Conservation (phyloP, 2,329 filamentous ascomycete genomes). For the Tolypocladium amazonense region DNA sequence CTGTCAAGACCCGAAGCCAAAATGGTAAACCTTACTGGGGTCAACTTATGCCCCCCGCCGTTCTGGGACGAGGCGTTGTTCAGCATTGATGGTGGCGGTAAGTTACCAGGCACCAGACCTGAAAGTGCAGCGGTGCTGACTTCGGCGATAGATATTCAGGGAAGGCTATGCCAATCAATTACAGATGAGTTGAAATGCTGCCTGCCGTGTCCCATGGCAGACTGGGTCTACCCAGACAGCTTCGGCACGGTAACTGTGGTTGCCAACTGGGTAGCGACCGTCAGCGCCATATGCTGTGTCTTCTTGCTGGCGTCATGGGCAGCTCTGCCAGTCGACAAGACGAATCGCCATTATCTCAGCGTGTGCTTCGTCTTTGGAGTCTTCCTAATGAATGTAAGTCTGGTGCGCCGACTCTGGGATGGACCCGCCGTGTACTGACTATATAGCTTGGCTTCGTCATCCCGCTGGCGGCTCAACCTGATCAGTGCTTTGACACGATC, state of each 20-base stretch:
- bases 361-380: slow-evolving; percentile 73
- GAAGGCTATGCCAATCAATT: slow-evolving; percentile 41
- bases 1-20: background rate
- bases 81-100: slow-evolving; percentile 55
- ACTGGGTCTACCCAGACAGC: slow-evolving; percentile 59
- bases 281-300: slow-evolving; percentile 57
- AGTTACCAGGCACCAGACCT: slow-evolving; percentile 4
- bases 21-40: slow-evolving; percentile 27
- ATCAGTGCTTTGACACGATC: slow-evolving; percentile 80
- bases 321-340: slow-evolving; percentile 75
- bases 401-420: background rate
- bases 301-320: slow-evolving; percentile 75
- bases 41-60: slow-evolving; percentile 50
- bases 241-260: slow-evolving; percentile 49
- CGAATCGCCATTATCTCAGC: slow-evolving; percentile 84
- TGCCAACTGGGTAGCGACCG: slow-evolving; percentile 77
- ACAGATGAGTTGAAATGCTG: slow-evolving; percentile 57
- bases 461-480: slow-evolving; percentile 65
- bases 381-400: slow-evolving; percentile 66
- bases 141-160: slow-evolving; percentile 40
- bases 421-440: slow-evolving; percentile 8
- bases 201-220: slow-evolving; percentile 76
- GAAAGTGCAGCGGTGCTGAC: slow-evolving; percentile 2
- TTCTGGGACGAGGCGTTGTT: slow-evolving; percentile 58
- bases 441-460: slow-evolving; percentile 77